Conservation (phyloP, 176 grass and related monocot species). For the Phoenix roebelenii region DNA sequence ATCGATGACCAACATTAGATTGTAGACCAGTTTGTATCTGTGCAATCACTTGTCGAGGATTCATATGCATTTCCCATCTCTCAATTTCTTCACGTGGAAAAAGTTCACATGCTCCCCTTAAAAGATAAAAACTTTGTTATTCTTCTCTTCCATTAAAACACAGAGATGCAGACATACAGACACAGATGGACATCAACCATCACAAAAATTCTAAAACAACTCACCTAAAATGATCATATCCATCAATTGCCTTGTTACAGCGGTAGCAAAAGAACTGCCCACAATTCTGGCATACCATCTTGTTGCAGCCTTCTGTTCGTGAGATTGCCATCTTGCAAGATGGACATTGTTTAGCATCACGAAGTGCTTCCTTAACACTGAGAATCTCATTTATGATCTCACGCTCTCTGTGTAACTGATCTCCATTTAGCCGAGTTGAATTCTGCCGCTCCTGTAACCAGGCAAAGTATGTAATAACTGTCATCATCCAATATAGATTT, state of each 20-base stretch:
- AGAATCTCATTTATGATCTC: conserved; percentile 51
- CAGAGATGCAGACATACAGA: background rate
- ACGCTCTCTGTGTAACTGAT: conserved; percentile 25
- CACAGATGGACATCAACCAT: background rate
- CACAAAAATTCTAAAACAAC: conserved; percentile 1
- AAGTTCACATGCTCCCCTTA: conserved; percentile 45
- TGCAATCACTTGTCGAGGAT: conserved; percentile 35
- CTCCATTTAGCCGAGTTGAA: conserved; percentile 9
- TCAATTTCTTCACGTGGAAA: conserved; percentile 52
- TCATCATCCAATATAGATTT: too few relatives aligned
- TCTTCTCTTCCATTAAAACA: too few relatives aligned
- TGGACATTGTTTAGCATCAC: conserved; percentile 62
- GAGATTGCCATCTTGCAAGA: conserved; percentile 72
- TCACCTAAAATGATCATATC: conserved; percentile 79
- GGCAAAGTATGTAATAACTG: conserved; percentile 14
- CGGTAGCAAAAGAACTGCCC: conserved; percentile 59
- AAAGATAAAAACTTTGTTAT: conserved; percentile 20
- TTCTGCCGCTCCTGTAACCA: conserved; percentile 37
- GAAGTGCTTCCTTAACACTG: conserved; percentile 55
- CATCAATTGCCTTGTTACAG: conserved; percentile 57
- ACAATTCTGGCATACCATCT: conserved; percentile 62
- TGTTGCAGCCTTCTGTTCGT: conserved; percentile 77
- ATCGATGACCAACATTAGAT: conserved; percentile 33
- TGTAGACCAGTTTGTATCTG: conserved; percentile 32
- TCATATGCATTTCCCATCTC: conserved; percentile 64